These are phyloP conservation scores for Neurospora sp. DNA, from an alignment of 2,329 filamentous ascomycete genomes.

Conservation along the genomic window DNA sequence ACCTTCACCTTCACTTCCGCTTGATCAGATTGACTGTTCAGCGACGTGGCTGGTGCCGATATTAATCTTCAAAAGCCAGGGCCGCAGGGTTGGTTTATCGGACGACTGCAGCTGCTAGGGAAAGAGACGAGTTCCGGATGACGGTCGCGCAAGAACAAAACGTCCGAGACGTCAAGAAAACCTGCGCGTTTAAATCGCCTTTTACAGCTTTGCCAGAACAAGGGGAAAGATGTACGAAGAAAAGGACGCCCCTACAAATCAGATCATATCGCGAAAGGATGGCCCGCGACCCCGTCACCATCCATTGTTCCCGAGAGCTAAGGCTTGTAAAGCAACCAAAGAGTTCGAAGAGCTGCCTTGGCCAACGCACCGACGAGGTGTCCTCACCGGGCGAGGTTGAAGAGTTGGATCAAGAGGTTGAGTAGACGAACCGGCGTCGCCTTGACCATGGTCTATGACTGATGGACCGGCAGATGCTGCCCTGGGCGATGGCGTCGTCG, in stretches of 20 bases:
- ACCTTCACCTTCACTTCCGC: not conserved
- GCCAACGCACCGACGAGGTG: not conserved
- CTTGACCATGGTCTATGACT: no score
- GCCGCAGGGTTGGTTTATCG: not conserved
- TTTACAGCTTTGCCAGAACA: not conserved
- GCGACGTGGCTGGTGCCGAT: not conserved
- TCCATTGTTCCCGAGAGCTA: no score
- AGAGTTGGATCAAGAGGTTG: not conserved
- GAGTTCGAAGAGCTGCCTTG: not conserved
- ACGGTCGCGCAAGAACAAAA: not conserved
- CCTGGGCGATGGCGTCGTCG: no score
- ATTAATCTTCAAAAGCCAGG: not conserved
- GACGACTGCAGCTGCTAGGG: not conserved
- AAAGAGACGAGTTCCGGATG: not conserved
- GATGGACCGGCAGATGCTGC: no score
- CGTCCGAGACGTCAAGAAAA: not conserved
- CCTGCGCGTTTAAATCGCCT: not conserved
- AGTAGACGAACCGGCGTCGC: no score
- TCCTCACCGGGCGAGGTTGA: not conserved
- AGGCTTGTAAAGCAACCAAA: not conserved
- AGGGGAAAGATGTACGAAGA: not conserved
- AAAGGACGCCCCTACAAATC: not conserved
- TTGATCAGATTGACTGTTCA: not conserved
- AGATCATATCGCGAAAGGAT: no score
- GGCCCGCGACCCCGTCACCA: no score